These are phyloP conservation scores for Coemansia sp. DNA, from an alignment of 192 early-diverging fungal species.

Conservation along the genomic window DNA sequence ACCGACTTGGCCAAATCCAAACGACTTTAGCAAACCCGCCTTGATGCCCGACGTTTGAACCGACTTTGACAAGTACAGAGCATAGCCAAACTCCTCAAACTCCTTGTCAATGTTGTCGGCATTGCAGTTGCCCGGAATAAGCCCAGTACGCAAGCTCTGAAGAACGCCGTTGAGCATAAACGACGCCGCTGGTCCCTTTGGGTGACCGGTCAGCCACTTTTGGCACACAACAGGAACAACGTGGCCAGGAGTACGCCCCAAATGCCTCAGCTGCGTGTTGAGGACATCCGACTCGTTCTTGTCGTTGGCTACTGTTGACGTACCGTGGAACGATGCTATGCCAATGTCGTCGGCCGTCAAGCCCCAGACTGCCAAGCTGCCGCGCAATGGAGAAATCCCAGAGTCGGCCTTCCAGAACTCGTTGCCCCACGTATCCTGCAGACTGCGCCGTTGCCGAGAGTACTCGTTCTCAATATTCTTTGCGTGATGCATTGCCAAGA, in stretches of 20 bases:
- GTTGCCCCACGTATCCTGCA: constrained; percentile 68
- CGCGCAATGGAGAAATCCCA: constrained; percentile 79
- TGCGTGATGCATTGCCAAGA: background rate
- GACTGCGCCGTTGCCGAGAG: background rate
- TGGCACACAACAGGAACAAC: constrained; percentile 79
- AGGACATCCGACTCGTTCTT: constrained; percentile 90
- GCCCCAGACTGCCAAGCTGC: constrained; percentile 80
- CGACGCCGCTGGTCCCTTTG: constrained; percentile 88
- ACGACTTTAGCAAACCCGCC: constrained; percentile 62
- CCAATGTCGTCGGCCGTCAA: constrained; percentile 88
- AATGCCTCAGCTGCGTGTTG: constrained; percentile 81
- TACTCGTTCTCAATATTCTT: constrained; percentile 2
- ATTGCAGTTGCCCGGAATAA: constrained; percentile 90
- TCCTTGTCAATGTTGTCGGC: constrained; percentile 47
- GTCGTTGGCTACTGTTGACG: constrained; percentile 91
- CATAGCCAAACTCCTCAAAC: constrained; percentile 70
- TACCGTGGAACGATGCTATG: constrained; percentile 92
- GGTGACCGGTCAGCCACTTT: constrained; percentile 87
- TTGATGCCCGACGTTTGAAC: constrained; percentile 65
- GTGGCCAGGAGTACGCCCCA: constrained; percentile 83
- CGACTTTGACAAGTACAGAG: constrained; percentile 71
- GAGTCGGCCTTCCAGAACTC: constrained; percentile 77
- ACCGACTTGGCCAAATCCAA: constrained; percentile 71
- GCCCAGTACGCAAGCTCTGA: constrained; percentile 76
- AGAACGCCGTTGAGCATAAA: constrained; percentile 93